A percentile compares a stretch with the other conserved stretches of the same genome.
Evolutionary conservation across 768 basidiomycete species (phyloP).

Genomic region (Suillus subluteus): DNA sequence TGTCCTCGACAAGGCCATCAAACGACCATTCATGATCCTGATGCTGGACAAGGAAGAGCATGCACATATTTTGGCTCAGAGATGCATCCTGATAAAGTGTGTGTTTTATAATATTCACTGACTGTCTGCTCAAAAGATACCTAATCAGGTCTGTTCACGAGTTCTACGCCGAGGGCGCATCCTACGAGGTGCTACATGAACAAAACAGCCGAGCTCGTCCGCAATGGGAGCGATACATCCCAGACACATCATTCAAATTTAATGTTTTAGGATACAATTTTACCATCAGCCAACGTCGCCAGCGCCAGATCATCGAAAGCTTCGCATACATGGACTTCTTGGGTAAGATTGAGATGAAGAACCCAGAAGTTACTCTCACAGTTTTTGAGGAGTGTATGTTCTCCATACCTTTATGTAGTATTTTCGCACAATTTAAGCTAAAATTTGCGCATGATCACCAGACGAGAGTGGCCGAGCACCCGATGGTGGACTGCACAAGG

Average conservation of each 20-base stretch:
- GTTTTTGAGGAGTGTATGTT: conserved; percentile 88
- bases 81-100: conserved; percentile 87
- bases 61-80: conserved; percentile 67
- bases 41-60: conserved; percentile 72
- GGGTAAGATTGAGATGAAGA: conserved; percentile 82
- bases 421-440: not conserved
- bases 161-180: conserved; percentile 71
- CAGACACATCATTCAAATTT: conserved; percentile 81
- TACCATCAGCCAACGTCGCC: conserved; percentile 67
- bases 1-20: conserved; percentile 48
- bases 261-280: conserved; percentile 74
- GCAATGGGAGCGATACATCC: conserved; percentile 62
- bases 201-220: conserved; percentile 45
- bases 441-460: conserved; percentile 21
- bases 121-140: not conserved
- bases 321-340: conserved; percentile 86
- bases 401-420: not conserved
- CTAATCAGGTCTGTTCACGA: conserved; percentile 70
- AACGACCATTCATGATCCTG: conserved; percentile 76
- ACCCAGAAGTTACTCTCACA: conserved; percentile 71
- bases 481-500: conserved; percentile 56
- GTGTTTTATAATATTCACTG: conserved; percentile 20
- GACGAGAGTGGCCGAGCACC: conserved; percentile 56
- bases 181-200: conserved; percentile 73
- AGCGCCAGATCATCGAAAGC: conserved; percentile 69